These are phyloP conservation scores for Whalleya microplaca DNA, from an alignment of 2,329 filamentous ascomycete species.

Conservation along the genomic window DNA sequence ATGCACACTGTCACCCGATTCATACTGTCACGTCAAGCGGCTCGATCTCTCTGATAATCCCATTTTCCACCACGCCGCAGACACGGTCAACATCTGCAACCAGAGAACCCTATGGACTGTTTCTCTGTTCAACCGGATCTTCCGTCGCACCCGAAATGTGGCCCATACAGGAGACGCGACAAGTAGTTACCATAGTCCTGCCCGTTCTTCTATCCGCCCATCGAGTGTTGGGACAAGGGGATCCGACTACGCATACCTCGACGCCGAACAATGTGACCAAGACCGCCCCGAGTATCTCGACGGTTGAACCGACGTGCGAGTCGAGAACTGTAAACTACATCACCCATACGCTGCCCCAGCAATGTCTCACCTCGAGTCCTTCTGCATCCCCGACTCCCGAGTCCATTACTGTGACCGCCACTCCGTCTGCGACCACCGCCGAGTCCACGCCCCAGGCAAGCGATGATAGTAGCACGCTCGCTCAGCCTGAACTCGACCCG, in stretches of 20 bases:
- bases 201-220: slow-evolving; percentile 17
- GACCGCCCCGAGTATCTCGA: slow-evolving; percentile 10
- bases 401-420: slow-evolving; percentile 21
- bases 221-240: slow-evolving; percentile 20
- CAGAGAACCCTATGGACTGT: slow-evolving; percentile 26
- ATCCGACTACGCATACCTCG: slow-evolving; percentile 19
- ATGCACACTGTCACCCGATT: too few species aligned
- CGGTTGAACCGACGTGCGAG: slow-evolving; percentile 50
- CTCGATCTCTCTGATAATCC: neutral
- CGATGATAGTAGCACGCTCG: slow-evolving; percentile 26
- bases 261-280: slow-evolving; percentile 25
- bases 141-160: slow-evolving; percentile 30
- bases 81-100: neutral
- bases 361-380: slow-evolving; percentile 72
- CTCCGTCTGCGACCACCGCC: slow-evolving; percentile 24
- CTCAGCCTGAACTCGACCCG: slow-evolving; percentile 61
- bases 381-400: slow-evolving; percentile 36
- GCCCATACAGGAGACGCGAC: slow-evolving; percentile 23
- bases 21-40: too few species aligned
- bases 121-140: slow-evolving; percentile 16
- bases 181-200: slow-evolving; percentile 21
- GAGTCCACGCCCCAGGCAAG: slow-evolving; percentile 20
- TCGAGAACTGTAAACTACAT: slow-evolving; percentile 79
- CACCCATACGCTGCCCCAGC: slow-evolving; percentile 75
- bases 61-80: neutral